Base-by-base conservation (phyloP, 202 grass and related monocot species). In the Schoenoplectus triqueter region DNA sequence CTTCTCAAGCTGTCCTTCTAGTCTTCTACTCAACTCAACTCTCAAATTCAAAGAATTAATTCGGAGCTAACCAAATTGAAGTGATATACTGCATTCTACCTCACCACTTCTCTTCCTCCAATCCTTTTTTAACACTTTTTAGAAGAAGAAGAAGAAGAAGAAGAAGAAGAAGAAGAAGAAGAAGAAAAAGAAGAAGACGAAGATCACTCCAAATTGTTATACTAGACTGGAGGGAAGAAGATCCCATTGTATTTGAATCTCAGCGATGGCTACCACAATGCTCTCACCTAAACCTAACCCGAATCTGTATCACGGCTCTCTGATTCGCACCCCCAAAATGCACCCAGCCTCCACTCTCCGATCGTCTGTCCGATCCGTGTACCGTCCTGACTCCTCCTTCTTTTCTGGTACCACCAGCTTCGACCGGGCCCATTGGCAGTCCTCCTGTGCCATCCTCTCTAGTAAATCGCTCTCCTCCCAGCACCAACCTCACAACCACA, bases 351-450 rank as follows among this genome's bases (percentile, higher is more conserved):
- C 13, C 64, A 13, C 9, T 49, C 84, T 81, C 69, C 73, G 50
- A 20, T 69, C 45, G 19, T 64, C 59, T 13, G 70, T 82, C 73
- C 39, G 85, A 18, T 42, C 88, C 46, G 69, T 72, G 41, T 48
- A 76, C 55, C 69, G 69, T 7, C 7, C 69, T 3, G 69, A 76
- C 17, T 6, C 62, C 62, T 83, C 61, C 15, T 49, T 61, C 8
- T 68, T 69, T 67, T 49, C 66, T 4, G 83, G 51, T 9, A 45
- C 85, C 57, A 67, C 6, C 45, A 22, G 59, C 0, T 90, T 72
- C 21, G 82, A 73, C 85, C 93, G 89, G 88, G 68, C 85, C 64
- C 85, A 91, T 64, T 95, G 93, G 93, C 89, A 91, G 83, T 64
- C 85, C 52, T 80, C 78, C 69, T 92, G 93, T 61, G 88, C 90